Percentiles rank a stretch among this genome's conserved stretches.
Evolutionary conservation across 2,329 filamentous ascomycete species (phyloP).

Genomic region (Penicillium sp.): DNA sequence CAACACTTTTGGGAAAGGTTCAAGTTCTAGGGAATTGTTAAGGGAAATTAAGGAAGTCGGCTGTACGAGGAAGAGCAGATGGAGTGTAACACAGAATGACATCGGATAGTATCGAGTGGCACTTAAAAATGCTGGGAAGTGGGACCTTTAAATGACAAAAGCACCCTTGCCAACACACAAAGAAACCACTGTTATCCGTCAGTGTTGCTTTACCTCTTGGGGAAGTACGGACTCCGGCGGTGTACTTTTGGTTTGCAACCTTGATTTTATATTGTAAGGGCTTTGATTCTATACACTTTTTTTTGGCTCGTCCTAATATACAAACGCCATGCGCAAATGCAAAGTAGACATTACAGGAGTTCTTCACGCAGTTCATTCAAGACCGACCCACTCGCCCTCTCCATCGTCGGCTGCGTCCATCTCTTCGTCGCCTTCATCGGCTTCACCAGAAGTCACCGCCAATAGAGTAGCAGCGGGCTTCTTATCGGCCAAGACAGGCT

Average conservation of each 20-base stretch:
- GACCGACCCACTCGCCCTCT: conserved; percentile 55
- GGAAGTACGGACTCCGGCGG: background rate
- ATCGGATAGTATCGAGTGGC: conserved; percentile 18
- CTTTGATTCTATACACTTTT: conserved; percentile 20
- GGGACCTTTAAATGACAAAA: background rate
- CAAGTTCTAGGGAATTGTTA: background rate
- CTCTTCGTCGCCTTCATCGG: conserved; percentile 26
- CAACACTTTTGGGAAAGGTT: background rate
- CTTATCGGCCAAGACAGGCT: conserved; percentile 43
- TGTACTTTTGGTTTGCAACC: background rate
- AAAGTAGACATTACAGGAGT: conserved; percentile 23
- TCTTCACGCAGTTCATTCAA: conserved; percentile 41
- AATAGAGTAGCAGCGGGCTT: conserved; percentile 29
- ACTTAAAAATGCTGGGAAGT: background rate
- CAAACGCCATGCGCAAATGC: conserved; percentile 30
- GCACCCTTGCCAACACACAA: background rate
- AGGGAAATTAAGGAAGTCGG: background rate
- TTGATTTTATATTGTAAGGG: background rate
- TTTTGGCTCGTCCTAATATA: conserved; percentile 11
- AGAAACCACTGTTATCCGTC: background rate
- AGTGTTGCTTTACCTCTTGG: background rate
- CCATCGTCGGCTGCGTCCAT: conserved; percentile 39
- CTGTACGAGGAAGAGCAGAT: conserved; percentile 2
- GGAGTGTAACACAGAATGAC: conserved; percentile 15
- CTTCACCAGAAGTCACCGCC: conserved; percentile 29